Percentiles rank a stretch among this genome's conserved stretches.
These are phyloP conservation scores for Xylaria intraflava DNA, from an alignment of 495 filamentous ascomycete species.

Conservation along the genomic window DNA sequence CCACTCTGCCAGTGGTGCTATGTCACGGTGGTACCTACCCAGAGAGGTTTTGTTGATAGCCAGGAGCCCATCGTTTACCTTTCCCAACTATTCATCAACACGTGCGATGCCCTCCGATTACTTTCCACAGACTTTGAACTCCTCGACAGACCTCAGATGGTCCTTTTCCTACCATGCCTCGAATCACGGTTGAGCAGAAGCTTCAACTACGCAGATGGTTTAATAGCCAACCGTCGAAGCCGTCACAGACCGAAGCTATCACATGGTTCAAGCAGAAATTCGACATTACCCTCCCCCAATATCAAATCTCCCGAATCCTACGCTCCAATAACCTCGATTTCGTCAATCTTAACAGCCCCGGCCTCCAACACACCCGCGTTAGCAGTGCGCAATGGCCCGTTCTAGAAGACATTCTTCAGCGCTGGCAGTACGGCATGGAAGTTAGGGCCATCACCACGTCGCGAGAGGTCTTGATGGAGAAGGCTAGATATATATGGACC, in stretches of 20 bases:
- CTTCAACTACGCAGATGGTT: neutral
- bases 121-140: neutral
- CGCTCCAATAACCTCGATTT: neutral
- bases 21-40: too few relatives aligned
- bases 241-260: neutral
- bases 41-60: too few relatives aligned
- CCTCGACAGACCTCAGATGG: neutral
- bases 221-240: neutral
- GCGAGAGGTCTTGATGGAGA: neutral
- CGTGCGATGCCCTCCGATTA: neutral
- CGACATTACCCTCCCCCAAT: neutral
- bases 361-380: neutral
- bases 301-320: constrained; percentile 1
- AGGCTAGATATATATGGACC: neutral
- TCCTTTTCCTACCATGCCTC: neutral
- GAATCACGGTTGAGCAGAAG: neutral
- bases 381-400: neutral
- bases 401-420: neutral
- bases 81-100: neutral
- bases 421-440: neutral
- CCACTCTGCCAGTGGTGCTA: too few relatives aligned
- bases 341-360: neutral
- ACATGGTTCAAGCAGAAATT: neutral
- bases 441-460: neutral
- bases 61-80: too few relatives aligned